These are phyloP conservation scores for Tylopilus felleus DNA, from an alignment of 768 basidiomycete species.

Conservation along the genomic window DNA sequence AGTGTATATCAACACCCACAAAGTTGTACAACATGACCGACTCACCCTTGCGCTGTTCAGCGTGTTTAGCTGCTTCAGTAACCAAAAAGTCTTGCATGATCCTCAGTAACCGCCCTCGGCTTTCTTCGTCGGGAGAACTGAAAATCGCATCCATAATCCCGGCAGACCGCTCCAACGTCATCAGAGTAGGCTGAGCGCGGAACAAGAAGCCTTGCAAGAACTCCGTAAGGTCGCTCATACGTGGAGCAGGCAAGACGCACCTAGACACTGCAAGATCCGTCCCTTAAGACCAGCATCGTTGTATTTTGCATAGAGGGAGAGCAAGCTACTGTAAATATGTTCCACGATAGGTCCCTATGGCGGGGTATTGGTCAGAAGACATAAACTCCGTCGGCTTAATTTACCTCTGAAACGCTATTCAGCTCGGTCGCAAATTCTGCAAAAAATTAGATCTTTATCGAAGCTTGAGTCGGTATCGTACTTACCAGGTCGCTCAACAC, in stretches of 20 bases:
- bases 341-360: constrained; percentile 70
- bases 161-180: constrained; percentile 77
- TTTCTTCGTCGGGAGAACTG: constrained; percentile 65
- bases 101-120: constrained; percentile 68
- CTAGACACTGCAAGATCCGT: constrained; percentile 83
- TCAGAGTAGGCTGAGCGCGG: constrained; percentile 86
- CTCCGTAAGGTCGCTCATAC: background rate
- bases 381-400: background rate
- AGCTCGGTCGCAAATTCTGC: constrained; percentile 57
- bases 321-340: constrained; percentile 70
- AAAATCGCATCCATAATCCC: constrained; percentile 91
- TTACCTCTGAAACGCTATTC: constrained; percentile 54
- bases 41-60: constrained; percentile 65
- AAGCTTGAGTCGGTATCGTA: background rate
- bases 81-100: constrained; percentile 92
- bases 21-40: background rate
- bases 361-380: background rate
- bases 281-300: constrained; percentile 54
- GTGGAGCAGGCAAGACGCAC: constrained; percentile 38
- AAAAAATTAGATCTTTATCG: background rate
- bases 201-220: constrained; percentile 73
- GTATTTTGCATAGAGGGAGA: constrained; percentile 71
- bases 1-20: background rate
- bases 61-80: constrained; percentile 77
- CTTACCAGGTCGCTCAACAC: constrained; percentile 59